Percentiles rank a stretch among this genome's conserved stretches.
These are phyloP conservation scores for Termitomyces sp. DNA, from an alignment of 768 basidiomycete species.

Conservation along the genomic window DNA sequence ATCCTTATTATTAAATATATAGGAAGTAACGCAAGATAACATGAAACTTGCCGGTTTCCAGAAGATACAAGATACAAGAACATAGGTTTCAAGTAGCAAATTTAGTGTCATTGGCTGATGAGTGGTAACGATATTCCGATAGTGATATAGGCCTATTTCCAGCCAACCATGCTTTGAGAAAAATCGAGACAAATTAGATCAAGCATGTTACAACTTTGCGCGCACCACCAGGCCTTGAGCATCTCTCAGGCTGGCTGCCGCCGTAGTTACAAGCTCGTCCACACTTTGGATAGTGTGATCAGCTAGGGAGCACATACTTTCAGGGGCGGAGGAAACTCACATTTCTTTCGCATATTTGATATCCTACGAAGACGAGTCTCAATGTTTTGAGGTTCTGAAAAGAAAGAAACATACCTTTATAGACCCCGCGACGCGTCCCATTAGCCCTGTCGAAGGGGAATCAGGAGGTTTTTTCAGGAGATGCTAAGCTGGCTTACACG, in stretches of 20 bases:
- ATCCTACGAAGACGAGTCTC: slow-evolving; percentile 35
- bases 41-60: not conserved
- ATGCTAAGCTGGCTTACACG: slow-evolving; percentile 39
- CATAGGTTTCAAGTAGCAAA: not conserved
- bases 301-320: not conserved
- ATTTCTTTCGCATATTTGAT: slow-evolving; percentile 84
- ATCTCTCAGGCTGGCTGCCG: slow-evolving; percentile 48
- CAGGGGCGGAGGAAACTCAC: slow-evolving; percentile 33
- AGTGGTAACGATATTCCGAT: not conserved
- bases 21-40: not conserved
- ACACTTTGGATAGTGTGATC: slow-evolving; percentile 40
- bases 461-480: not conserved
- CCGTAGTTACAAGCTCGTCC: slow-evolving; percentile 75
- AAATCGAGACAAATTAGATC: not conserved
- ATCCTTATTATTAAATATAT: not conserved
- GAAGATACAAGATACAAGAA: not conserved
- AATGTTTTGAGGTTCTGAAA: slow-evolving; percentile 1
- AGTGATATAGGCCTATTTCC: not conserved
- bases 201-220: slow-evolving; percentile 42
- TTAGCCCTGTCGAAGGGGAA: slow-evolving; percentile 48
- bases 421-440: slow-evolving; percentile 74
- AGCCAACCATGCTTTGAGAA: not conserved
- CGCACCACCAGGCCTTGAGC: slow-evolving; percentile 41
- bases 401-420: slow-evolving; percentile 42
- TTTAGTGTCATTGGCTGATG: not conserved